phyloP scores from a whole-genome alignment of 306 rosid genomes.

The Astragalus membranaceus region DNA sequence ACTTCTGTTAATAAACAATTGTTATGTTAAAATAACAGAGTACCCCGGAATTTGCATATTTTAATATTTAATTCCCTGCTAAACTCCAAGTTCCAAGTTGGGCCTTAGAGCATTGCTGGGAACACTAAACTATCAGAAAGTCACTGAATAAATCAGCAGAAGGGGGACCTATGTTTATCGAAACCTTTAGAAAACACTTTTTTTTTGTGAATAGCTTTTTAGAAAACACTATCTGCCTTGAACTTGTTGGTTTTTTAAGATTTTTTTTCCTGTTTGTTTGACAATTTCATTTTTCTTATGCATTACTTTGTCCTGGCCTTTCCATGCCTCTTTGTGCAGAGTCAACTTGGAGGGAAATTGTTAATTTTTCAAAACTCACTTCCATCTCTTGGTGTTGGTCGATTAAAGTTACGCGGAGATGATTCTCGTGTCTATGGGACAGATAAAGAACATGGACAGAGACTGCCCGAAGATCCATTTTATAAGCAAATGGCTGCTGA shows the following conservation, averaged over 20 bases:
- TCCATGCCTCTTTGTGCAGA: constrained; percentile 44
- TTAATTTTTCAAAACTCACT: constrained; percentile 90
- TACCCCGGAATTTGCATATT: neutral
- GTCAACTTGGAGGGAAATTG: constrained; percentile 92
- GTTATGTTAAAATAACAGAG: neutral
- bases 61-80: constrained; percentile 2
- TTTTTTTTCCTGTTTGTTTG: constrained; percentile 9
- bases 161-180: neutral
- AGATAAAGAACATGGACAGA: constrained; percentile 77
- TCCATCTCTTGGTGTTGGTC: constrained; percentile 97
- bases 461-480: constrained; percentile 94
- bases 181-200: neutral
- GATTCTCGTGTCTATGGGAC: constrained; percentile 92
- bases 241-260: neutral
- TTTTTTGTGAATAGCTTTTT: neutral
- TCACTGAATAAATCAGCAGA: constrained; percentile 13
- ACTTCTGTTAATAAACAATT: neutral
- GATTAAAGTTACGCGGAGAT: constrained; percentile 93
- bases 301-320: constrained; percentile 12
- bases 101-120: neutral
- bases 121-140: neutral
- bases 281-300: constrained; percentile 11
- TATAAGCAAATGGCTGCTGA: constrained; percentile 99
- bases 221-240: neutral
- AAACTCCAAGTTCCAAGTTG: neutral